A percentile compares a stretch with the other conserved stretches of the same genome.
Evolutionary conservation across 1,284 basidiomycete genomes (phyloP).

Genomic region (Cystobasidium sp.): DNA sequence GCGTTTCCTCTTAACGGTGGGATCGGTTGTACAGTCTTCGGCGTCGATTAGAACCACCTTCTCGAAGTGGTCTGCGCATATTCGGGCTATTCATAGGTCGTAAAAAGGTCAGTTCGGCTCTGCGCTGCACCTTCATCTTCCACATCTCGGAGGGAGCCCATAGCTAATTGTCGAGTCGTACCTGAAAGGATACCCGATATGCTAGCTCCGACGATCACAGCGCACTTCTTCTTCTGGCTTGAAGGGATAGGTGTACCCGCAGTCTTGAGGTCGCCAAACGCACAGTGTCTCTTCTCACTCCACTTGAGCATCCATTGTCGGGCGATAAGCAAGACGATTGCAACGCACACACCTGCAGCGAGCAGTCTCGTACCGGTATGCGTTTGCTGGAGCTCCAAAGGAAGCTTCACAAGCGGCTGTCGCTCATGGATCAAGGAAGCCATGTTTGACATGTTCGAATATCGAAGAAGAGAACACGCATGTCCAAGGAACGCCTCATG

Average conservation of each 20-base stretch:
- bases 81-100: slow-evolving; percentile 14
- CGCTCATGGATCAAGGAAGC: no score
- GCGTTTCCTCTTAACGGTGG: slow-evolving; percentile 35
- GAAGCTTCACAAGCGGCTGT: no score
- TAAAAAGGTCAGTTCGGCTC: not conserved
- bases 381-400: no score
- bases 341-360: not conserved
- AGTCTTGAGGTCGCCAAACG: slow-evolving; percentile 33
- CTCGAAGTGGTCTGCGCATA: slow-evolving; percentile 43
- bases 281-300: slow-evolving; percentile 26
- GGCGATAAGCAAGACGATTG: slow-evolving; percentile 12
- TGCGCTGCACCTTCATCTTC: not conserved
- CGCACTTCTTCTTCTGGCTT: slow-evolving; percentile 13
- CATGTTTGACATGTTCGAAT: no score
- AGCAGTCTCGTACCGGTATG: not conserved
- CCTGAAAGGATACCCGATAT: slow-evolving; percentile 40
- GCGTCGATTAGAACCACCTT: slow-evolving; percentile 39
- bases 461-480: no score
- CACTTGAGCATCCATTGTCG: slow-evolving; percentile 8
- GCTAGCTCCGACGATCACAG: slow-evolving; percentile 37
- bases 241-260: not conserved
- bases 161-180: not conserved
- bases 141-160: not conserved
- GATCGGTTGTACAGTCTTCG: slow-evolving; percentile 44
- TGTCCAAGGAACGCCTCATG: no score